Evolutionary conservation across 495 filamentous ascomycete species (phyloP), one percentile per base, ranked within the genome.

Genomic region (Penicillium atrosanguineum): DNA sequence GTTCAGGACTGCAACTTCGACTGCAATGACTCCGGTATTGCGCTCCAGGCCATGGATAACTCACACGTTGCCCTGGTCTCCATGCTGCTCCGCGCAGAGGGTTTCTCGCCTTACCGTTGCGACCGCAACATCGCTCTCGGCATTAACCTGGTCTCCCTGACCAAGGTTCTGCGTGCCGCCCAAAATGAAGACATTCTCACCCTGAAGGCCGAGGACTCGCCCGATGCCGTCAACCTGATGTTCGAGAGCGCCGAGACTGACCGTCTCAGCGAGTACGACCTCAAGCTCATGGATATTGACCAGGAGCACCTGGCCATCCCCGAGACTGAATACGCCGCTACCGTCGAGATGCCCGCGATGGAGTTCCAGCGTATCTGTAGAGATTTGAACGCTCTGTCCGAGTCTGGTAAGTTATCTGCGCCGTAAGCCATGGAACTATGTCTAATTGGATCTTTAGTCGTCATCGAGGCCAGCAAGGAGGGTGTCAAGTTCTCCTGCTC

Each of bases 1-100:
- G 94, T 99, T 46, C 94, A 97, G 76, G 93, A 97, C 77, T 97
- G 95, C 84, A 99, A 99, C 77, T 99, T 99, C 77, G 94, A 99
- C 79, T 99, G 95, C 87, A 99, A 97, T 87, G 94, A 99, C 82
- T 90, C 89, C 57, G 94, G 94, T 46, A 93, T 99, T 71, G 91
- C 91, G 47, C 87, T 99, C 26, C 94, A 99, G 77, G 94, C 94
- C 62, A 99, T 99, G 95, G 94, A 99, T 79, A 99, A 96, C 82
- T 96, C 92, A 52, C 94, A 99, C 78, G 94, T 99, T 69, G 94
- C 94, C 46, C 88, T 99, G 43, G 94, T 98, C 36, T 95, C 94
- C 52, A 97, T 99, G 95, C 83, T 95, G 79, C 87, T 99, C 68
- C 93, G 92, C 76, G 87, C 91, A 31, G 94, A 97, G 64, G 84